phyloP scores from a whole-genome alignment of 768 basidiomycete species.

The Lepiota brunneoincarnata region DNA sequence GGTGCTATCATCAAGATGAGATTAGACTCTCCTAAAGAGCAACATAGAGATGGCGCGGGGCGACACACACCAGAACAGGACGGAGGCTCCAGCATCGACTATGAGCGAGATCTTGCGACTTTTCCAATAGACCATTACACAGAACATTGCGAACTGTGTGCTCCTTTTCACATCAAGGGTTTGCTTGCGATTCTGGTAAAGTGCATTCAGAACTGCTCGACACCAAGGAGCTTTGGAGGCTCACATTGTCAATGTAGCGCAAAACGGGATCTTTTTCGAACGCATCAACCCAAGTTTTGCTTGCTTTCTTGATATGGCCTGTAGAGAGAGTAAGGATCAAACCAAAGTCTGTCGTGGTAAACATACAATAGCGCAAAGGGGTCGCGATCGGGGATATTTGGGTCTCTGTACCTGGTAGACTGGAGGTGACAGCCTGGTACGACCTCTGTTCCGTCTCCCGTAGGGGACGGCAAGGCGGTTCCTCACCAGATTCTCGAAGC shows the following conservation, averaged over 20 bases:
- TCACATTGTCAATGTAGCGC: conserved; percentile 17
- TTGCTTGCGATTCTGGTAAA: conserved; percentile 12
- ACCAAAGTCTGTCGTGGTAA: background rate
- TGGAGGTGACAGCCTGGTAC: background rate
- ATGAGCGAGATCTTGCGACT: conserved; percentile 18
- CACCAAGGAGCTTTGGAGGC: background rate
- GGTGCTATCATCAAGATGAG: background rate
- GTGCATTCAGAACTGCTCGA: background rate
- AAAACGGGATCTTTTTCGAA: conserved; percentile 19
- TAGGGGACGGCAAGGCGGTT: background rate
- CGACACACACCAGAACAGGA: conserved; percentile 17
- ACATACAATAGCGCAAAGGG: conserved; percentile 3
- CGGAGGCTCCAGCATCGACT: conserved; percentile 16
- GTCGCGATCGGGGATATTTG: conserved; percentile 14
- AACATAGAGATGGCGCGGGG: background rate
- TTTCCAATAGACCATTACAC: conserved; percentile 14
- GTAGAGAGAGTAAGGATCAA: background rate
- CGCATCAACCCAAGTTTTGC: conserved; percentile 20
- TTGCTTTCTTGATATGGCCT: conserved; percentile 23
- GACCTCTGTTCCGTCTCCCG: background rate
- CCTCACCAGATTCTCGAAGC: background rate
- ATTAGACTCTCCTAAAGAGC: background rate
- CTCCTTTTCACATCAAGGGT: conserved; percentile 5
- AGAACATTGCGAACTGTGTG: conserved; percentile 13
- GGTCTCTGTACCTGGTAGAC: background rate